Base-by-base conservation (phyloP, 23 red algal species). In the Agarophyton chilense region DNA sequence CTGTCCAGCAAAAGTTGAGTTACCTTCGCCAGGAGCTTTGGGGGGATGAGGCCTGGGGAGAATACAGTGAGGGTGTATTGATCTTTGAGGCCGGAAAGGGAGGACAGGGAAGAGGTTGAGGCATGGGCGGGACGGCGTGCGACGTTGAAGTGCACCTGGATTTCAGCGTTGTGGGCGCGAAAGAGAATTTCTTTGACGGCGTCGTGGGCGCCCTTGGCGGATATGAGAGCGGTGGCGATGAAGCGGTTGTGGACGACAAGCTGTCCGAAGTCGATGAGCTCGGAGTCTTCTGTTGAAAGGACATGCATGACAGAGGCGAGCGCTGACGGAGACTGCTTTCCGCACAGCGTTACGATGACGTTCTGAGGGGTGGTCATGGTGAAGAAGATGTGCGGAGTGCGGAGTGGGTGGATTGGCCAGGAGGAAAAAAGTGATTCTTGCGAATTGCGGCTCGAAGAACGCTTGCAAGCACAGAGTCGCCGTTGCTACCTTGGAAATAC, bases 191-290 rank as follows among this genome's bases (percentile, higher is more conserved):
- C 84, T 51, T 84, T 90, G 62, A 95, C 61, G 26, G 81, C 68
- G 44, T 91, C 79, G 38, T 52, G 52, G 2, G 91, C 72, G 64
- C 49, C 55, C 19, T 65, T 45, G 35, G 81, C 32, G 39, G 72
- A 63, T 7, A 94, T 63, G 13, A 86, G 72, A 3, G 91, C 91
- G 24, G 82, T 94, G 10, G 91, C 91, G 49, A 85, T 87, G 74
- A 94, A 94, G 55, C 81, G 80, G 47, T 79, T 70, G 54, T 74
- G 91, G 3, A 94, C 82, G 33, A 94, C 91, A 28, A 94, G 60
- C 45, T 94, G 91, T 17, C 81, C 81, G 64, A 94, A 68, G 72
- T 94, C 91, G 45, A 82, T 42, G 35, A 94, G 91, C 54, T 80
- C 46, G 9, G 56, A 40, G 18, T 68, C 43, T 8, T 84, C 62